Percentiles rank a stretch among this genome's conserved stretches.
These are phyloP conservation scores for Cyamopsis tetragonoloba DNA, from an alignment of 306 rosid genomes.

Conservation along the genomic window DNA sequence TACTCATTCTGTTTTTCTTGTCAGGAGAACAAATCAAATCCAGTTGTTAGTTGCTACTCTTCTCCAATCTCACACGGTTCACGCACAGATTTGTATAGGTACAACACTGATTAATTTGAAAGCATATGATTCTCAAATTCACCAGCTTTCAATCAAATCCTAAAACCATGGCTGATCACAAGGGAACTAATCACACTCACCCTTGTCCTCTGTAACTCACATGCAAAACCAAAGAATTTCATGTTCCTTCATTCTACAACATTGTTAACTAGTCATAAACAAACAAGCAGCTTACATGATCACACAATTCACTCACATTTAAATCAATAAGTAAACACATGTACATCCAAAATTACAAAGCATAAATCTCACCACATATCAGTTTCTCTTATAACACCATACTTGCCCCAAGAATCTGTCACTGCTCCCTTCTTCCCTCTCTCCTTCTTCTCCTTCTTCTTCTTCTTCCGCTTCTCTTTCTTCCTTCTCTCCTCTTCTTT, in stretches of 20 bases:
- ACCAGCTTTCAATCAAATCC: constrained; percentile 3
- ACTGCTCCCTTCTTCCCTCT: constrained; percentile 87
- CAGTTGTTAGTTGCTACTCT: neutral
- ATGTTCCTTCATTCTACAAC: neutral
- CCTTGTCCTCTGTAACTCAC: neutral
- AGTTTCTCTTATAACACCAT: constrained; percentile 87
- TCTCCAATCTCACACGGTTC: constrained; percentile 5
- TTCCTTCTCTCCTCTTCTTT: constrained; percentile 34
- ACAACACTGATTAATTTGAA: neutral
- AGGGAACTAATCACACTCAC: neutral
- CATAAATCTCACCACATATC: constrained; percentile 77
- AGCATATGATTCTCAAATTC: neutral
- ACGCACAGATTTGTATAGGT: neutral
- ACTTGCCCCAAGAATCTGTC: constrained; percentile 83
- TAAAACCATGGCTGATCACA: neutral
- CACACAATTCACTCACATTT: constrained; percentile 8
- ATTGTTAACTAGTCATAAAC: neutral
- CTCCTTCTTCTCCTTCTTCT: constrained; percentile 61
- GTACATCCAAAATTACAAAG: neutral
- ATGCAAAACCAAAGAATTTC: constrained; percentile 8
- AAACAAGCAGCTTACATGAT: neutral
- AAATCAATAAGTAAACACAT: constrained; percentile 14
- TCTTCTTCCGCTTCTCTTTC: constrained; percentile 43
- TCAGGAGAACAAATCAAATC: constrained; percentile 1
- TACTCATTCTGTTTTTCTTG: neutral